Conservation (phyloP, 2,329 filamentous ascomycete genomes). For the Teratosphaeria gauchensis region DNA sequence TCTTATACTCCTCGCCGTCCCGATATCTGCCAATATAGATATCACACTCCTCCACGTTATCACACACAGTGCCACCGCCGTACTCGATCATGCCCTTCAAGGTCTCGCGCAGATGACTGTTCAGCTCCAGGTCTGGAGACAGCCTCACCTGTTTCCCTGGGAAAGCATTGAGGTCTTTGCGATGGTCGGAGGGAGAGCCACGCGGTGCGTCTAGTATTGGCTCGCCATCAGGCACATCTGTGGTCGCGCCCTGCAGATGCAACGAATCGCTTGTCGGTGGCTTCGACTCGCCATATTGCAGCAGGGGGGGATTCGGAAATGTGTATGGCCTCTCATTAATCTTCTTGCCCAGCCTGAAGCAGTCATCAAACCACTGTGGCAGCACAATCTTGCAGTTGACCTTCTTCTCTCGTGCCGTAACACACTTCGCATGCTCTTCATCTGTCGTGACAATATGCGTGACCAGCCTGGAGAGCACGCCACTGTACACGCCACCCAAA, state of each 20-base stretch:
- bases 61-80: conserved; percentile 61
- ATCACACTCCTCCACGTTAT: conserved; percentile 59
- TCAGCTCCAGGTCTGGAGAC: conserved; percentile 62
- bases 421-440: conserved; percentile 63
- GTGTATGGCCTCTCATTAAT: conserved; percentile 83
- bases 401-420: conserved; percentile 52
- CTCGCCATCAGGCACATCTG: conserved; percentile 26
- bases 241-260: conserved; percentile 59
- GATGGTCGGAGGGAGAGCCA: conserved; percentile 32
- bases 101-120: conserved; percentile 53
- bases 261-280: conserved; percentile 12
- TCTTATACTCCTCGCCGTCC: conserved; percentile 66
- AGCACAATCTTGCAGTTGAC: conserved; percentile 74
- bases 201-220: conserved; percentile 30
- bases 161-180: conserved; percentile 61
- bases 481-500: conserved; percentile 73
- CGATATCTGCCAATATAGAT: conserved; percentile 84
- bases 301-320: conserved; percentile 75
- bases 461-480: conserved; percentile 59
- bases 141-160: conserved; percentile 68
- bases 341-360: conserved; percentile 80
- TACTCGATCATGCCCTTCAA: conserved; percentile 60
- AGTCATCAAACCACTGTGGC: conserved; percentile 97
- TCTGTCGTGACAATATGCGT: conserved; percentile 84
- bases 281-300: conserved; percentile 32